Conservation (phyloP, 805 yeast species). For the Cyberlindnera mrakii region DNA sequence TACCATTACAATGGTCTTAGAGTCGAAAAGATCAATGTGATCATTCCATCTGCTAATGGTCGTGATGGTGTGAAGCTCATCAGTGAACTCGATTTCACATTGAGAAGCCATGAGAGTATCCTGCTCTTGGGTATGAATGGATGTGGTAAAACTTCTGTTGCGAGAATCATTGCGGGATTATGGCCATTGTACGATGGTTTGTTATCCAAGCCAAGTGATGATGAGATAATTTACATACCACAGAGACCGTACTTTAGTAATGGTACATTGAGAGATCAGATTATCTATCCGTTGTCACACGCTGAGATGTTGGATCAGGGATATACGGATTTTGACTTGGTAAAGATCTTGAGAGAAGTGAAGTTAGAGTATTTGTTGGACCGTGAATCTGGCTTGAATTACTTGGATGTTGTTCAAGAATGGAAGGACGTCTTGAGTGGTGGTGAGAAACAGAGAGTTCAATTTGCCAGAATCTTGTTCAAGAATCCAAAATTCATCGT, state of each 20-base stretch:
- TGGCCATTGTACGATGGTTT: conserved; percentile 90
- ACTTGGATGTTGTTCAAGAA: conserved; percentile 43
- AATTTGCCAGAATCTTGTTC: conserved; percentile 80
- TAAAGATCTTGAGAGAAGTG: conserved; percentile 65
- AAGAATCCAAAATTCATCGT: conserved; percentile 77
- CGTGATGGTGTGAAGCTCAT: conserved; percentile 56
- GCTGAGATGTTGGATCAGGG: conserved; percentile 73
- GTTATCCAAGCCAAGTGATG: conserved; percentile 67
- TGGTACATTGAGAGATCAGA: conserved; percentile 86
- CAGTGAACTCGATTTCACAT: conserved; percentile 53
- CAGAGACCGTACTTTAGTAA: conserved; percentile 79
- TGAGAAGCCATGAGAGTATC: conserved; percentile 48
- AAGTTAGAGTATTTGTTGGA: conserved; percentile 73
- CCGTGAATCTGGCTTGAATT: conserved; percentile 48
- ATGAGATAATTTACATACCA: conserved; percentile 72
- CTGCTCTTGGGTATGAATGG: conserved; percentile 85
- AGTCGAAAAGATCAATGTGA: conserved; percentile 75
- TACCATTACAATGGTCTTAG: conserved; percentile 71
- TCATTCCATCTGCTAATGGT: conserved; percentile 66
- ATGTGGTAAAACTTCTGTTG: conserved; percentile 82
- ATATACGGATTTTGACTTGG: conserved; percentile 60
- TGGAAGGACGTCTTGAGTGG: conserved; percentile 94
- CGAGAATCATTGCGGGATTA: conserved; percentile 76
- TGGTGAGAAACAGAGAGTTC: conserved; percentile 90
- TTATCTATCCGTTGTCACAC: conserved; percentile 79